Evolutionary conservation across 352 stramenopile species (phyloP).

Genomic region (Globisporangium parvum): DNA sequence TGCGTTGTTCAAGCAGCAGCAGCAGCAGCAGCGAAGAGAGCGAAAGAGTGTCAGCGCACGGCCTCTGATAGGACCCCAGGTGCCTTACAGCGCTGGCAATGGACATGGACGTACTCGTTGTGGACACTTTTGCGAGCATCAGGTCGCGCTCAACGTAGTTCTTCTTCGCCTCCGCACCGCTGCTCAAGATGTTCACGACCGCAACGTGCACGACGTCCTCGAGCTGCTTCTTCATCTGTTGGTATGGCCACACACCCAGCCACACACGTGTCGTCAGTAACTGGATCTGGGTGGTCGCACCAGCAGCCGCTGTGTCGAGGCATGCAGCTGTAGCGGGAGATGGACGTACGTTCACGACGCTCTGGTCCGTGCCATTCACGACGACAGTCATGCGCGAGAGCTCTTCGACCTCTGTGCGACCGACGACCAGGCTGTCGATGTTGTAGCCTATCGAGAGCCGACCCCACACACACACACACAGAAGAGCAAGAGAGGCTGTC

Average conservation of each 20-base stretch:
- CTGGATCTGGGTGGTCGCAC: too few species aligned
- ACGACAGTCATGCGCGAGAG: conserved; percentile 85
- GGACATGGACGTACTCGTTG: conserved; percentile 39
- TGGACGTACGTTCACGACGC: conserved; percentile 69
- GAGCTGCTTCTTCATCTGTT: conserved; percentile 85
- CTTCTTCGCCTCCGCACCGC: conserved; percentile 50
- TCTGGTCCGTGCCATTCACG: conserved; percentile 74
- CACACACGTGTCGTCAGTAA: background rate
- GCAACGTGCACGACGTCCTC: conserved; percentile 85
- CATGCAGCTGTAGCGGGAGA: too few species aligned
- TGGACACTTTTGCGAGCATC: conserved; percentile 85
- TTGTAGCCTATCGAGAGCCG: conserved; percentile 48
- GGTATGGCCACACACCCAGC: conserved; percentile 6
- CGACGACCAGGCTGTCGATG: conserved; percentile 85
- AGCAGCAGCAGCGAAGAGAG: background rate
- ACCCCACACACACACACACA: conserved; percentile 1
- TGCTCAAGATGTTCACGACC: conserved; percentile 83
- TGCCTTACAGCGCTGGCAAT: too few species aligned
- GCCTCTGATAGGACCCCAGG: too few species aligned
- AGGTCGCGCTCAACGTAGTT: conserved; percentile 85
- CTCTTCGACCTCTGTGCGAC: conserved; percentile 79
- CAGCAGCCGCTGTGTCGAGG: too few species aligned
- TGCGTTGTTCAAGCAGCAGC: conserved; percentile 11
- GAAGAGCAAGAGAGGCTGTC: background rate
- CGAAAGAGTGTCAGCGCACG: background rate